phyloP scores from a whole-genome alignment of 352 stramenopile species.

The Globisporangium viniferum region DNA sequence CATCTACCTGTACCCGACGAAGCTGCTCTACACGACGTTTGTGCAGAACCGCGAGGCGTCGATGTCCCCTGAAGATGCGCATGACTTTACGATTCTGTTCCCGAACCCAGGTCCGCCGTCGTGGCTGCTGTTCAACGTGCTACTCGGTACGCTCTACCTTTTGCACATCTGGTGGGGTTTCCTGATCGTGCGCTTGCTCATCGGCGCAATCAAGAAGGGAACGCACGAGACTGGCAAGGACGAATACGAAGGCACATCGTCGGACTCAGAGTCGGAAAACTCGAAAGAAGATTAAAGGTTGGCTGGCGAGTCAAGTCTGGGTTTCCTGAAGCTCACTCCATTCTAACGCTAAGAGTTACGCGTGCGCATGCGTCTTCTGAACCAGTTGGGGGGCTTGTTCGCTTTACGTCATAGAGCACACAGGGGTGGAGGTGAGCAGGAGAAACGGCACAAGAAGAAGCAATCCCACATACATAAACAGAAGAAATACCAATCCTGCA shows the following conservation, averaged over 20 bases:
- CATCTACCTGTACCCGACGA: slow-evolving; percentile 82
- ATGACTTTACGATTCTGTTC: slow-evolving; percentile 67
- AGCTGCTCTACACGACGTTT: slow-evolving; percentile 75
- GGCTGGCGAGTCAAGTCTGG: not conserved
- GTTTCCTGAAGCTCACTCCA: not conserved
- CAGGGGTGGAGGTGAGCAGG: not conserved
- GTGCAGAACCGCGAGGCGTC: slow-evolving; percentile 73
- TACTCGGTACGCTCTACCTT: slow-evolving; percentile 69
- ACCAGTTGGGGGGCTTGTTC: not conserved
- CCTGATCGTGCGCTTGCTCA: slow-evolving; percentile 65
- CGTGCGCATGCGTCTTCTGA: not conserved
- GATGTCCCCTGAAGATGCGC: slow-evolving; percentile 67
- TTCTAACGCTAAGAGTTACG: not conserved
- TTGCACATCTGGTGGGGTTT: slow-evolving; percentile 86
- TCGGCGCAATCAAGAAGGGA: slow-evolving; percentile 70
- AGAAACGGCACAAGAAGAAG: not conserved
- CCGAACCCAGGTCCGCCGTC: slow-evolving; percentile 65
- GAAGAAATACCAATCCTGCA: not conserved
- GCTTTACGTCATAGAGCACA: not conserved
- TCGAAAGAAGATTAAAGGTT: slow-evolving; percentile 48
- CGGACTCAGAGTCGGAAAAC: slow-evolving; percentile 70
- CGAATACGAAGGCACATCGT: slow-evolving; percentile 83
- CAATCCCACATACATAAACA: not conserved
- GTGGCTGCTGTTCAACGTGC: slow-evolving; percentile 81
- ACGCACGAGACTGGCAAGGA: slow-evolving; percentile 78